Conservation (phyloP, 2,329 filamentous ascomycete genomes). For the Pyrenochaeta sp. region DNA sequence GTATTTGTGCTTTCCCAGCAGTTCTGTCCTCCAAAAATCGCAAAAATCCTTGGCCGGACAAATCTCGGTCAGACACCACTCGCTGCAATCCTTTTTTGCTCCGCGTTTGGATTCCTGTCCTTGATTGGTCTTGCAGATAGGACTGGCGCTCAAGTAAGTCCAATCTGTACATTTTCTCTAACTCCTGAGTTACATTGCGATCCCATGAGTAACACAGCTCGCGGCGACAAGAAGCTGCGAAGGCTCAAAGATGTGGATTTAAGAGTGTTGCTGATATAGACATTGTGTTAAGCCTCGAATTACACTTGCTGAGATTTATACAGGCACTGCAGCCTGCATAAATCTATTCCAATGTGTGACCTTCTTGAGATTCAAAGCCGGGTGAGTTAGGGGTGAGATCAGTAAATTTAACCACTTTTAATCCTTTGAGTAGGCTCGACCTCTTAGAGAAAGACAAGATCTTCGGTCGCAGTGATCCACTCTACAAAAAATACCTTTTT, state of each 20-base stretch:
- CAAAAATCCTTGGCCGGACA: conserved; percentile 34
- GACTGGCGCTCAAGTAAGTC: conserved; percentile 24
- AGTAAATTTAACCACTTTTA: no score
- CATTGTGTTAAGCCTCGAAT: conserved; percentile 21
- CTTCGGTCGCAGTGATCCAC: conserved; percentile 29
- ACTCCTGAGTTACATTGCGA: no score
- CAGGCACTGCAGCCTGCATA: conserved; percentile 34
- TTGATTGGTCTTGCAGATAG: conserved; percentile 33
- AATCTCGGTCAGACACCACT: conserved; percentile 43
- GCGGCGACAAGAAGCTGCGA: no score
- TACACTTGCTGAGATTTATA: conserved; percentile 38
- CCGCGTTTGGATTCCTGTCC: conserved; percentile 35
- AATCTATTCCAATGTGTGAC: conserved; percentile 39
- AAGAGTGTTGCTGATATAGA: no score
- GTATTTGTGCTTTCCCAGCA: conserved; percentile 39
- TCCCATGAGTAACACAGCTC: no score
- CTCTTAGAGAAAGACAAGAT: conserved; percentile 22
- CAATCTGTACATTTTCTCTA: no score
- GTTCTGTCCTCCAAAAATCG: conserved; percentile 25
- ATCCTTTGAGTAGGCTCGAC: conserved; percentile 2
- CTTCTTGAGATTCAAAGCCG: conserved; percentile 41
- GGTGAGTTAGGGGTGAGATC: not conserved
- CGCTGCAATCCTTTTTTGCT: conserved; percentile 38
- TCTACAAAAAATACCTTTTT: conserved; percentile 37
- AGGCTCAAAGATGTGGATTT: no score